phyloP scores from a whole-genome alignment of 208 protist genomes.

The Crithidia fasciculata region DNA sequence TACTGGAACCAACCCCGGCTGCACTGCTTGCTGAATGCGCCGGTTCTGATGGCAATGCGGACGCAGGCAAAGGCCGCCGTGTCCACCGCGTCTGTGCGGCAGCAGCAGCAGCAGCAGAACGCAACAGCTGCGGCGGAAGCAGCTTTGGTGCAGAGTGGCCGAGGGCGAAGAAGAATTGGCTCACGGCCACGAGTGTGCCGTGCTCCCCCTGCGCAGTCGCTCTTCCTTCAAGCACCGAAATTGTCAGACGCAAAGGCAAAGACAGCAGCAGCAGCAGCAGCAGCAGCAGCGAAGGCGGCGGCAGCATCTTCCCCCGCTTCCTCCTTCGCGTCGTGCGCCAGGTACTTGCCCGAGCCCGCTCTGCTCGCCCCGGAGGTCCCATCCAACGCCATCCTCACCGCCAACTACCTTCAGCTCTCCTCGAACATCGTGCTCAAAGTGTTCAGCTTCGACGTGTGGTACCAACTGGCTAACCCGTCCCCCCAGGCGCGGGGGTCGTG shows the following conservation, averaged over 20 bases:
- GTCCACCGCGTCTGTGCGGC: not conserved
- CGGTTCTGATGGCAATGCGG: constrained; percentile 20
- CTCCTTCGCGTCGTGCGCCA: constrained; percentile 15
- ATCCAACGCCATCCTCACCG: constrained; percentile 2
- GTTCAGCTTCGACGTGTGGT: constrained; percentile 55
- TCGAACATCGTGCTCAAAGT: constrained; percentile 48
- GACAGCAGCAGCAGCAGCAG: not conserved
- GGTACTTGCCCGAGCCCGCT: constrained; percentile 9
- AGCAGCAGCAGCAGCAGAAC: not conserved
- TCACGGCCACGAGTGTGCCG: too few relatives aligned
- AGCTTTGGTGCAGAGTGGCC: too few relatives aligned
- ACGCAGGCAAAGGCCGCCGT: not conserved
- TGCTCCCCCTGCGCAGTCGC: too few relatives aligned
- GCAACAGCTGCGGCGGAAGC: too few relatives aligned
- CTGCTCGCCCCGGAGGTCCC: constrained; percentile 1
- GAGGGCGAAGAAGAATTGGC: too few relatives aligned
- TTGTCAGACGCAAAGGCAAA: not conserved
- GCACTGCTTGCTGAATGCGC: constrained; percentile 46
- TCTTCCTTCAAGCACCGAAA: not conserved
- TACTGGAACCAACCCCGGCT: constrained; percentile 57
- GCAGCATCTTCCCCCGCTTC: not conserved
- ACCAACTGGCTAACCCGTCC: constrained; percentile 24
- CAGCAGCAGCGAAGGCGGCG: not conserved
- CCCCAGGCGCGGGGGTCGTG: not conserved
- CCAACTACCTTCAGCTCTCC: constrained; percentile 32